Base-by-base conservation (phyloP, 306 rosid species). In the Trichosanthes truncata region DNA sequence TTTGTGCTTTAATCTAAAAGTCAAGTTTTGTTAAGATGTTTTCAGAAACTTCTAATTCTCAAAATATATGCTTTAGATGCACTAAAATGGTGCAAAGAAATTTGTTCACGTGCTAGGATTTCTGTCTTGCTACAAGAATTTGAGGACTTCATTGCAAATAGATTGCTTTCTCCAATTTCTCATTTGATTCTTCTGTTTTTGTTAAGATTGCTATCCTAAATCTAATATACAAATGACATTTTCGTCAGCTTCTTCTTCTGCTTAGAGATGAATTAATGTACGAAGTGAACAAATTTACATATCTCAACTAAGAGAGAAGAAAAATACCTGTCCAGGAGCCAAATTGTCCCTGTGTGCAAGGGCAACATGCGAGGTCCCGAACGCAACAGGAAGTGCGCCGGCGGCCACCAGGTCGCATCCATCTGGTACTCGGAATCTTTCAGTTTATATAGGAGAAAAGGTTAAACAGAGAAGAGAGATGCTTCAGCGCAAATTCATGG, bases 311-410 rank as follows among this genome's bases (percentile, higher is more conserved):
- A 45, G 56, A 57, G 52, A 62, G 43, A 78, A 48, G 26, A 23
- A 14, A 6, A 45, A 26, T 35, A 87, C 99, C 93, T 95, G 99
- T 65, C 92, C 93, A 31, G 97, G 80, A 23, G 76, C 71, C 85
- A 95, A 88, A 2, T 83, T 78, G 74, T 97, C 99, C 77, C 97
- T 88, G 82, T 92, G 97, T 31, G 89, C 84, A 33, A 95, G 97
- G 8, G 91, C 99, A 25, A 93, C 91, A 63, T 95, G 99, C 9
- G 97, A 92, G 55, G 99, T 95, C 35, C 99, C 99, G 81, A 82
- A 95, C 6, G 97, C 97, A 72, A 92, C 97, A 41, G 91, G 91
- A 85, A 95, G 91, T 21, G 97, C 97, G 3, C 89, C 96, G 13
- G 99, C 97, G 36, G 90, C 89, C 45, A 93, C 93, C 81, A 93